Conservation (phyloP, 768 basidiomycete species). For the Neoboletus brunneissimus region DNA sequence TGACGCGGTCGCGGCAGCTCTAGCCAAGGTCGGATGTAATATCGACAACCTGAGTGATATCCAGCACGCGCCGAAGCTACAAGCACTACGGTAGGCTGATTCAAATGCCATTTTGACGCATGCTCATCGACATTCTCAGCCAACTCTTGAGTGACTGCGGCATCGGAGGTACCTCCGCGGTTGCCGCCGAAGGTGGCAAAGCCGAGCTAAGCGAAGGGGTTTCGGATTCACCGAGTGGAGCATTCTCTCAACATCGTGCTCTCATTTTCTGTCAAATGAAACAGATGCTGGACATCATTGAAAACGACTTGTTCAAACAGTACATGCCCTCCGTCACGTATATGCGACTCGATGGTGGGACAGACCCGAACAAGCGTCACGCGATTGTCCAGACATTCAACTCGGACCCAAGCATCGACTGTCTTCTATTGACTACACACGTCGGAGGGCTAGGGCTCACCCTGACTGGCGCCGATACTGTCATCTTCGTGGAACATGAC, state of each 20-base stretch:
- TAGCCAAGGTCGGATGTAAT: conserved; percentile 53
- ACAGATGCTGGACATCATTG: conserved; percentile 97
- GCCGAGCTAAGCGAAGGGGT: conserved; percentile 64
- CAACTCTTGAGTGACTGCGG: conserved; percentile 95
- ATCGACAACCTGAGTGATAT: conserved; percentile 64
- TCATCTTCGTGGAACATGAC: conserved; percentile 99
- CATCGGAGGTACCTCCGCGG: conserved; percentile 58
- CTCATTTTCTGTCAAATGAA: conserved; percentile 99
- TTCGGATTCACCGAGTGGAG: conserved; percentile 42
- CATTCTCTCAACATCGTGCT: conserved; percentile 94
- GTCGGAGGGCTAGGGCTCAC: conserved; percentile 96
- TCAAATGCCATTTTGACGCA: not conserved
- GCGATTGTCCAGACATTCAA: conserved; percentile 99
- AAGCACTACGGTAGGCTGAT: conserved; percentile 74
- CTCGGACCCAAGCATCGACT: conserved; percentile 95
- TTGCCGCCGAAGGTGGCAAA: conserved; percentile 55
- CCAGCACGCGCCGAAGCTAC: conserved; percentile 89
- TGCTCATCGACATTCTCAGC: conserved; percentile 40
- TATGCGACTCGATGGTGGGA: conserved; percentile 95
- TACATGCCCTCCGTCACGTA: conserved; percentile 96
- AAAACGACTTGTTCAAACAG: conserved; percentile 85
- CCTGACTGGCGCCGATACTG: conserved; percentile 96
- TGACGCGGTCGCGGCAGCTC: conserved; percentile 53
- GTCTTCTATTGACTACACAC: conserved; percentile 90
- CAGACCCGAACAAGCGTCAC: conserved; percentile 91